Evolutionary conservation across 2,329 filamentous ascomycete genomes (phyloP).

Genomic region (Metarhizium album): DNA sequence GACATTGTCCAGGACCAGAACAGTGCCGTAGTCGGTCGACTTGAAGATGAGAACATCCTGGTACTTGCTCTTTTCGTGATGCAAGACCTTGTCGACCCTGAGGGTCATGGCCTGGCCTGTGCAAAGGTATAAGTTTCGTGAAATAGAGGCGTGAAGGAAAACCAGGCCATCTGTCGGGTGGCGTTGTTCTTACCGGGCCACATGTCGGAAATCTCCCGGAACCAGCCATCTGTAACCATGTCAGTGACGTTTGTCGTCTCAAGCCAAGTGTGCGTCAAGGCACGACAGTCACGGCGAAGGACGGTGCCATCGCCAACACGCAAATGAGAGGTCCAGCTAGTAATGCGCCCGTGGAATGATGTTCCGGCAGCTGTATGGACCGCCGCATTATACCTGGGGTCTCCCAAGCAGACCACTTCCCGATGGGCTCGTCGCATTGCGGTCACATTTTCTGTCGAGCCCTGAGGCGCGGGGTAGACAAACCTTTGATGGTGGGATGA

Average conservation of each 20-base stretch:
- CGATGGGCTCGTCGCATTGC: not conserved
- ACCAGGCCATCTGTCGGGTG: too few species aligned
- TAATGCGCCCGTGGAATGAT: not conserved
- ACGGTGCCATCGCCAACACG: not conserved
- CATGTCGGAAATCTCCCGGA: conserved; percentile 97
- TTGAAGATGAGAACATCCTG: conserved; percentile 99
- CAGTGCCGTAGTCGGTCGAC: conserved; percentile 91
- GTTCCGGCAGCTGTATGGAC: not conserved
- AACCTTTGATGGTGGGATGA: conserved; percentile 63
- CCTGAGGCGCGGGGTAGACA: conserved; percentile 2
- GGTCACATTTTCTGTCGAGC: not conserved
- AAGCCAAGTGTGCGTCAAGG: not conserved
- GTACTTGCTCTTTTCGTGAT: conserved; percentile 99
- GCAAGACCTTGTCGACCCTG: conserved; percentile 92
- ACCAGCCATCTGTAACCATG: conserved; percentile 78
- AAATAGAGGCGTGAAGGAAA: too few species aligned
- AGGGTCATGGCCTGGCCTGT: conserved; percentile 93
- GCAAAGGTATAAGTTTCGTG: conserved; percentile 4
- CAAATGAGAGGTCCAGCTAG: not conserved
- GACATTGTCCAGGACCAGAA: conserved; percentile 95
- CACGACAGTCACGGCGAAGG: not conserved
- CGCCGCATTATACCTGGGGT: not conserved
- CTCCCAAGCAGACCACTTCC: not conserved
- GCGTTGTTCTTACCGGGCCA: conserved; percentile 56
- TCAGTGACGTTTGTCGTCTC: conserved; percentile 1